These are phyloP conservation scores for Fragaria vesca DNA, from an alignment of 306 rosid species.

Conservation along the genomic window DNA sequence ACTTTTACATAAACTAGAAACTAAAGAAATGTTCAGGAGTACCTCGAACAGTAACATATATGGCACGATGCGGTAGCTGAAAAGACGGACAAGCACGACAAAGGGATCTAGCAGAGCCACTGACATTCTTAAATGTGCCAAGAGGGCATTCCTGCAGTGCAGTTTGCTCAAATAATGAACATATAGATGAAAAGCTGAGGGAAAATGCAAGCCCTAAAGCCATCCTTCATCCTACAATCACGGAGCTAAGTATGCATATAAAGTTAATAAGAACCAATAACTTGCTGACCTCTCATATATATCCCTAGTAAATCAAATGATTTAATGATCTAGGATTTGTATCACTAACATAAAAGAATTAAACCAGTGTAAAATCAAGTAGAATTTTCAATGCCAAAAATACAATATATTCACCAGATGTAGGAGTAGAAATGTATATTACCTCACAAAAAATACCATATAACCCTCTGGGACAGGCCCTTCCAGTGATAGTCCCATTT, in stretches of 20 bases:
- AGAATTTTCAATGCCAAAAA: background rate
- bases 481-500: slow-evolving; percentile 81
- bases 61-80: slow-evolving; percentile 81
- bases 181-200: background rate
- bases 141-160: slow-evolving; percentile 87
- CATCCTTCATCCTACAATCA: slow-evolving; percentile 4
- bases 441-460: slow-evolving; percentile 94
- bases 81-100: slow-evolving; percentile 61
- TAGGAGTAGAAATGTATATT: slow-evolving; percentile 15
- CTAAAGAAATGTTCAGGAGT: slow-evolving; percentile 18
- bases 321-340: background rate
- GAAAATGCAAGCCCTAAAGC: background rate
- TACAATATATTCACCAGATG: background rate
- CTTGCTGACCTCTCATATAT: background rate
- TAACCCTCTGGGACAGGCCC: slow-evolving; percentile 82
- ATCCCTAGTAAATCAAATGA: background rate
- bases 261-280: background rate
- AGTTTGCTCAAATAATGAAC: slow-evolving; percentile 15
- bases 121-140: slow-evolving; percentile 80
- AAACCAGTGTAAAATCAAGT: slow-evolving; percentile 1
- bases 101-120: slow-evolving; percentile 73
- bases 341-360: background rate
- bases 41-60: slow-evolving; percentile 74
- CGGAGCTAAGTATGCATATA: background rate
- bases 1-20: slow-evolving; percentile 19